Percentiles rank a stretch among this genome's conserved stretches.
Evolutionary conservation across 2,329 filamentous ascomycete species (phyloP).

Genomic region (Penicillium oxalicum): DNA sequence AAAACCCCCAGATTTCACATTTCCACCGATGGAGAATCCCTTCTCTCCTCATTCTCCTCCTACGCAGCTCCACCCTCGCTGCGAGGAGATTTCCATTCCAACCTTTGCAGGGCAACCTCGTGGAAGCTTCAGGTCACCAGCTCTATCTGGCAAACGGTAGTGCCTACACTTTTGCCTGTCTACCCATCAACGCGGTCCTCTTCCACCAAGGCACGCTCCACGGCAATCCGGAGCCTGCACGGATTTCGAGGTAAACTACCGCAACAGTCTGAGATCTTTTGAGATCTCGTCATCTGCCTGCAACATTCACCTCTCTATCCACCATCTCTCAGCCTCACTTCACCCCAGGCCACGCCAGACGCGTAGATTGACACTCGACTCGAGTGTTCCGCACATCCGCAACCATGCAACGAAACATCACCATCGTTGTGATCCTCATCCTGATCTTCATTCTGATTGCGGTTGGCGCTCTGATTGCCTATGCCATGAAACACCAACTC

Average conservation of each 20-base stretch:
- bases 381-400: slow-evolving; percentile 8
- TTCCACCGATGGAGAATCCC: slow-evolving; percentile 6
- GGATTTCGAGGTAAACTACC: too few relatives aligned
- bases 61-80: not conserved
- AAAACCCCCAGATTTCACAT: slow-evolving; percentile 11
- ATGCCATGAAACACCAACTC: slow-evolving; percentile 29
- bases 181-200: not conserved
- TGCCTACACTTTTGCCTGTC: not conserved
- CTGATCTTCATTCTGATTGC: slow-evolving; percentile 44
- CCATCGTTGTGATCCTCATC: slow-evolving; percentile 48
- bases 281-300: too few relatives aligned
- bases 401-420: slow-evolving; percentile 43
- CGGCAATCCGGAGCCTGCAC: too few relatives aligned
- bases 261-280: too few relatives aligned
- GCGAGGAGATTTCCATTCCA: not conserved
- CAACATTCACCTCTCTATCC: too few relatives aligned
- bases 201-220: not conserved
- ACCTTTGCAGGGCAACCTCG: not conserved
- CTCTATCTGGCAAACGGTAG: not conserved
- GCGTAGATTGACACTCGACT: not conserved
- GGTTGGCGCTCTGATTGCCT: slow-evolving; percentile 36
- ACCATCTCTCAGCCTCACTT: too few relatives aligned
- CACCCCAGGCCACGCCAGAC: too few relatives aligned
- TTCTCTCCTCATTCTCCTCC: not conserved
- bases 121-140: not conserved